Conservation (phyloP, 2,329 filamentous ascomycete genomes). For the Aspergillus unguis region DNA sequence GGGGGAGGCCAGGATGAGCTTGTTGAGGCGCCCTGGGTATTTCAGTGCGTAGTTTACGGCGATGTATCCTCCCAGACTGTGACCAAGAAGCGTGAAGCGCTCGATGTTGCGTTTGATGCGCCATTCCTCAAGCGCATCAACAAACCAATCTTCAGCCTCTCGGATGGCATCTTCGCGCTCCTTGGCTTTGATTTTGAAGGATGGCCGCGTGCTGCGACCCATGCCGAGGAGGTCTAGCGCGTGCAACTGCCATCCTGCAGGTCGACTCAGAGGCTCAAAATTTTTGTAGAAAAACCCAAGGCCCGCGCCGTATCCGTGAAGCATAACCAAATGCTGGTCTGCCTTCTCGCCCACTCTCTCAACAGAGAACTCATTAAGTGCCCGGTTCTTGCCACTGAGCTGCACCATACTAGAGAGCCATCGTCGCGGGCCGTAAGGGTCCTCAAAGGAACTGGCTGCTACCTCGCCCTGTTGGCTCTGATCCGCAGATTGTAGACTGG, state of each 20-base stretch:
- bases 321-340: constrained; percentile 86
- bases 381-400: constrained; percentile 79
- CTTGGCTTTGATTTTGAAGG: constrained; percentile 81
- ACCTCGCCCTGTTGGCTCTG: constrained; percentile 44
- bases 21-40: constrained; percentile 91
- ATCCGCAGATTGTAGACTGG: constrained; percentile 36
- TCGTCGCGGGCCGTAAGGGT: constrained; percentile 78
- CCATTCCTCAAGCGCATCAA: constrained; percentile 97
- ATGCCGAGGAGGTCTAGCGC: constrained; percentile 94
- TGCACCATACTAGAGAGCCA: constrained; percentile 85
- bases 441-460: constrained; percentile 51
- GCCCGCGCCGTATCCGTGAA: constrained; percentile 94
- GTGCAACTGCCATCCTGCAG: constrained; percentile 81
- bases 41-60: constrained; percentile 94
- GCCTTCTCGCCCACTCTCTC: constrained; percentile 75
- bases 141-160: constrained; percentile 93
- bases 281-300: constrained; percentile 99
- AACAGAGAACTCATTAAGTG: constrained; percentile 88
- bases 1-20: constrained; percentile 90
- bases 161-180: constrained; percentile 73
- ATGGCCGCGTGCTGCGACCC: constrained; percentile 80
- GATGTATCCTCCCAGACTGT: constrained; percentile 92
- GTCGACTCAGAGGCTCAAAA: constrained; percentile 79
- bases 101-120: constrained; percentile 83
- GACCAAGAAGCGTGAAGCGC: constrained; percentile 86